Conservation (phyloP, 2,329 filamentous ascomycete species). For the Cercospora sp. region DNA sequence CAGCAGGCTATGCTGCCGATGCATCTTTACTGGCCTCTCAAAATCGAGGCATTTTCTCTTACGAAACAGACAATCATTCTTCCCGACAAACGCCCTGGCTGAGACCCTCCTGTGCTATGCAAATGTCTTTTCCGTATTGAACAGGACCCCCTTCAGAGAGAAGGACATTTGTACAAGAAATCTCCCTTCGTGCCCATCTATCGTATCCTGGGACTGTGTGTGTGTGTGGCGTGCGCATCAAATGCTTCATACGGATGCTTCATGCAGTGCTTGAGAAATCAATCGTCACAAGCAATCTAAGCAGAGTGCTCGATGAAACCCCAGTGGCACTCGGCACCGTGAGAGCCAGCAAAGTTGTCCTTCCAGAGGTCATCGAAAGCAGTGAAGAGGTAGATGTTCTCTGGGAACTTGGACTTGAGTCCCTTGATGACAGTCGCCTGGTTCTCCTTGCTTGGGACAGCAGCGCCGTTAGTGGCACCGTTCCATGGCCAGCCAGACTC, state of each 20-base stretch:
- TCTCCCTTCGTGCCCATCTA: neutral
- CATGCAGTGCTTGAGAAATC: neutral
- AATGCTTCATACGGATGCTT: constrained; percentile 7
- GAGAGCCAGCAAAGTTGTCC: constrained; percentile 59
- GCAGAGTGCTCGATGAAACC: constrained; percentile 39
- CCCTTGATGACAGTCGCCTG: constrained; percentile 66
- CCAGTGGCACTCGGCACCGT: constrained; percentile 75
- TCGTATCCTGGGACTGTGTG: constrained; percentile 13
- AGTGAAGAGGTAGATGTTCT: constrained; percentile 70
- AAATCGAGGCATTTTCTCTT: constrained; percentile 1
- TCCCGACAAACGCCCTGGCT: constrained; percentile 7
- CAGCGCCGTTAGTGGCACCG: constrained; percentile 64
- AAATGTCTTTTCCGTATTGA: constrained; percentile 5
- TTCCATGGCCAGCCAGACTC: constrained; percentile 82
- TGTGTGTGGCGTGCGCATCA: constrained; percentile 4
- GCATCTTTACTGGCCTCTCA: neutral
- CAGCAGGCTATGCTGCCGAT: neutral
- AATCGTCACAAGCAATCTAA: neutral
- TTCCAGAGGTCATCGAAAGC: constrained; percentile 84
- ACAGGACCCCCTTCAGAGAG: neutral
- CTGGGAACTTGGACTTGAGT: constrained; percentile 60
- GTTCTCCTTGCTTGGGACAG: constrained; percentile 67
- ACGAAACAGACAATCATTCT: neutral
- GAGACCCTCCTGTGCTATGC: constrained; percentile 10
- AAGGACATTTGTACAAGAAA: constrained; percentile 12